These are phyloP conservation scores for Sphaerobolus stellatus DNA, from an alignment of 1,284 basidiomycete species.

Conservation along the genomic window DNA sequence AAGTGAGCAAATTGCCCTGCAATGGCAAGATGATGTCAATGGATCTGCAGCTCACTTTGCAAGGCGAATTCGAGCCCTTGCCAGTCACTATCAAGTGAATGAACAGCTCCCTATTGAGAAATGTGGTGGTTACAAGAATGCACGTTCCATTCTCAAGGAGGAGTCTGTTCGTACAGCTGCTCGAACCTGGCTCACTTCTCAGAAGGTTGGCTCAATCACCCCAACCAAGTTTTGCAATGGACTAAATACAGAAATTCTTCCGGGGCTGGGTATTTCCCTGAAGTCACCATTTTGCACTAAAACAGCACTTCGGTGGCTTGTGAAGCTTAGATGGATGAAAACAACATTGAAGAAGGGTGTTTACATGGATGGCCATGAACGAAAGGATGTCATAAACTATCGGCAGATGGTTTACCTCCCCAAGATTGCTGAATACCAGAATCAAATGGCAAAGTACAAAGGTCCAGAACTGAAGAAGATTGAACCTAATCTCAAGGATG, in stretches of 20 bases:
- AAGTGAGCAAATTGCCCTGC: no score
- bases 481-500: constrained; percentile 22
- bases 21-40: constrained; percentile 39
- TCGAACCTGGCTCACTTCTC: constrained; percentile 23
- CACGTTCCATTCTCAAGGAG: constrained; percentile 25
- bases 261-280: constrained; percentile 24
- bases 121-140: constrained; percentile 30
- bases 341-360: constrained; percentile 31
- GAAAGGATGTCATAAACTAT: constrained; percentile 36
- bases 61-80: constrained; percentile 28
- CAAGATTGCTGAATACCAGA: constrained; percentile 26
- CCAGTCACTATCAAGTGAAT: constrained; percentile 38
- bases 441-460: constrained; percentile 27
- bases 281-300: constrained; percentile 22
- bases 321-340: constrained; percentile 27
- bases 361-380: no score
- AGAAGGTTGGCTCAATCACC: constrained; percentile 30
- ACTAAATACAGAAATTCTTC: constrained; percentile 31
- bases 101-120: constrained; percentile 34
- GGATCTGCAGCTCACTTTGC: constrained; percentile 29
- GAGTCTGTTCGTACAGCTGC: constrained; percentile 24
- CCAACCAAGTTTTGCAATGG: constrained; percentile 24
- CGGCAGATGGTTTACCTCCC: constrained; percentile 31
- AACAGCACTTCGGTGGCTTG: constrained; percentile 32
- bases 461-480: constrained; percentile 21